Percentiles rank a stretch among this genome's conserved stretches.
These are phyloP conservation scores for Arthrobotrys sinensis DNA, from an alignment of 2,329 filamentous ascomycete genomes.

Conservation along the genomic window DNA sequence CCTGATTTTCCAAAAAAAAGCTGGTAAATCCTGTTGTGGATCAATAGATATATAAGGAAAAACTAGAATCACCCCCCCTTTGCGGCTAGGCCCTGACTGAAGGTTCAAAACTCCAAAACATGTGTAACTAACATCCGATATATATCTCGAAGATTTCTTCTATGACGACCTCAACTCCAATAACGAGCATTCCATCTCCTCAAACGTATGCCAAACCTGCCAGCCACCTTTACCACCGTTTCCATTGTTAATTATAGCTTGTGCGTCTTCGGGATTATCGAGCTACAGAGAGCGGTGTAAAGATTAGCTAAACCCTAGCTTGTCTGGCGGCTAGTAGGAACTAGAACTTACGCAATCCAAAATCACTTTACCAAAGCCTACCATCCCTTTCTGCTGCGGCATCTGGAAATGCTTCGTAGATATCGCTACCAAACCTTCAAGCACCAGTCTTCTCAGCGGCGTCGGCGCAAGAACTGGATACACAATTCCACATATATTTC, in stretches of 20 bases:
- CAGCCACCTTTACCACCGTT: constrained; percentile 32
- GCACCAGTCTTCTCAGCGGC: constrained; percentile 21
- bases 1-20: constrained; percentile 2
- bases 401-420: constrained; percentile 58
- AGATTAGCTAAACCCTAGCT: background rate
- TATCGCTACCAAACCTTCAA: constrained; percentile 47
- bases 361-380: constrained; percentile 44
- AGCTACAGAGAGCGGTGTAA: constrained; percentile 4
- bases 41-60: constrained; percentile 15
- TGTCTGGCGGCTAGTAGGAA: background rate
- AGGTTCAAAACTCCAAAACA: constrained; percentile 13
- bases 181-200: constrained; percentile 56
- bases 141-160: constrained; percentile 6
- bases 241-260: constrained; percentile 30
- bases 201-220: constrained; percentile 56
- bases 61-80: background rate
- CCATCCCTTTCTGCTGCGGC: constrained; percentile 44
- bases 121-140: constrained; percentile 8
- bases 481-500: constrained; percentile 42
- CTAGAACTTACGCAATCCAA: constrained; percentile 56
- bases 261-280: constrained; percentile 41
- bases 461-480: constrained; percentile 45
- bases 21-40: background rate
- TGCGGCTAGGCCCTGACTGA: background rate
- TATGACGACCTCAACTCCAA: constrained; percentile 48